Conservation (phyloP, 1,284 basidiomycete genomes). For the Boletellus deceptivus region DNA sequence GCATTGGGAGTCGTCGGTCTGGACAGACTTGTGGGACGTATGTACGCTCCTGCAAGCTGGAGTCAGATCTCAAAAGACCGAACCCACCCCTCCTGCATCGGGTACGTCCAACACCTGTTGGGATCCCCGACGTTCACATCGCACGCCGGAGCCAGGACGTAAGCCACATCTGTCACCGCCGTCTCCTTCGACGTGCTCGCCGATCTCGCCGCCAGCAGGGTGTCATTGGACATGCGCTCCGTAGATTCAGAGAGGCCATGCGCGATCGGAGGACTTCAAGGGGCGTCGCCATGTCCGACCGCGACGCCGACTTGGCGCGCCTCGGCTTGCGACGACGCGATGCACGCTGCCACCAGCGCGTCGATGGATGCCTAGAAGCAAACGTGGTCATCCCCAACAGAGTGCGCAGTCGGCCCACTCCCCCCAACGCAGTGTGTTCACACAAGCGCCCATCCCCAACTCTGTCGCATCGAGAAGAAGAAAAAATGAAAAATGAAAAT, state of each 20-base stretch:
- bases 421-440: too few relatives aligned
- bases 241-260: conserved; percentile 49
- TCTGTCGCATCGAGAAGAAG: conserved; percentile 21
- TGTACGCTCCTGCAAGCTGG: conserved; percentile 13
- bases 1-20: conserved; percentile 48
- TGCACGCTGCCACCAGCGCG: conserved; percentile 13
- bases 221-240: background rate
- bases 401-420: too few relatives aligned
- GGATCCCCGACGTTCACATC: too few relatives aligned
- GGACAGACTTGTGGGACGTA: conserved; percentile 39
- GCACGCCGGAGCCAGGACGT: conserved; percentile 46
- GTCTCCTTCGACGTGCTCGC: background rate
- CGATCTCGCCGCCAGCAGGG: background rate
- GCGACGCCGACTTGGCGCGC: background rate
- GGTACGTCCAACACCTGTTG: conserved; percentile 53
- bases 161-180: background rate
- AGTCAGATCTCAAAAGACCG: too few relatives aligned
- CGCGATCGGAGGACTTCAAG: conserved; percentile 38
- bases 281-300: background rate
- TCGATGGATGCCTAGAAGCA: conserved; percentile 37
- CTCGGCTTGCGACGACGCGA: background rate
- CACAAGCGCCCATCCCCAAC: too few relatives aligned
- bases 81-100: conserved; percentile 31
- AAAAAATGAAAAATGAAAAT: conserved; percentile 14
- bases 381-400: too few relatives aligned